These are phyloP conservation scores for Astragalus glycyphyllos DNA, from an alignment of 306 rosid genomes.

Conservation along the genomic window DNA sequence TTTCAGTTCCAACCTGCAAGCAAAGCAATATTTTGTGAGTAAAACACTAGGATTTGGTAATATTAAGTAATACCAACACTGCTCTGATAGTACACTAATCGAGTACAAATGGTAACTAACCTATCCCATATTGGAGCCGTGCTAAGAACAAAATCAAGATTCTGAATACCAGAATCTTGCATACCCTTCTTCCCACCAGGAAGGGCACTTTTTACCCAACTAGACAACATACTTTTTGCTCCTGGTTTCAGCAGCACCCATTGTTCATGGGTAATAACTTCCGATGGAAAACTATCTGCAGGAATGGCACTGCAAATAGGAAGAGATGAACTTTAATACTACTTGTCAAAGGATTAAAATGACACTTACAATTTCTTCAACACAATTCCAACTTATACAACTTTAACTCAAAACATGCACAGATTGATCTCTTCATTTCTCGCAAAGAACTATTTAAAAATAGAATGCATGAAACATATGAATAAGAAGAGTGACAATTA, in stretches of 20 bases:
- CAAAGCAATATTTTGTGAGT: conserved; percentile 35
- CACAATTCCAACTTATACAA: conserved; percentile 8
- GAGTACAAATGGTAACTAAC: conserved; percentile 54
- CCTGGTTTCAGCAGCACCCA: conserved; percentile 79
- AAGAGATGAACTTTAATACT: conserved; percentile 14
- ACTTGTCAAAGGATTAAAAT: conserved; percentile 1
- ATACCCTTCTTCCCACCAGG: conserved; percentile 69
- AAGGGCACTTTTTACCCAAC: conserved; percentile 80
- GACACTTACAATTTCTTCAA: conserved; percentile 17
- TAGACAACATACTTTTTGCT: conserved; percentile 56
- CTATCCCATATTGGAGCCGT: conserved; percentile 98
- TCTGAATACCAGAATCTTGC: conserved; percentile 66
- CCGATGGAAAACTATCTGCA: conserved; percentile 65
- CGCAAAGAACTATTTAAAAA: conserved; percentile 4
- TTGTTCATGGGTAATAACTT: conserved; percentile 76
- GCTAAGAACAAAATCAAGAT: conserved; percentile 70
- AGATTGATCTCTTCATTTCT: background rate
- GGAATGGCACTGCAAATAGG: conserved; percentile 61
- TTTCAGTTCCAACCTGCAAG: conserved; percentile 82
- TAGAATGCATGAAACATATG: conserved; percentile 18
- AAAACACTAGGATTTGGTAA: conserved; percentile 7
- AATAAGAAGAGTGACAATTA: conserved; percentile 18
- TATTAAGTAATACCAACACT: conserved; percentile 25
- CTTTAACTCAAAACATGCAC: conserved; percentile 11
- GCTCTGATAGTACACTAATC: background rate